Evolutionary conservation across 805 yeast species (phyloP).

Genomic region (Candida parachauliodes): DNA sequence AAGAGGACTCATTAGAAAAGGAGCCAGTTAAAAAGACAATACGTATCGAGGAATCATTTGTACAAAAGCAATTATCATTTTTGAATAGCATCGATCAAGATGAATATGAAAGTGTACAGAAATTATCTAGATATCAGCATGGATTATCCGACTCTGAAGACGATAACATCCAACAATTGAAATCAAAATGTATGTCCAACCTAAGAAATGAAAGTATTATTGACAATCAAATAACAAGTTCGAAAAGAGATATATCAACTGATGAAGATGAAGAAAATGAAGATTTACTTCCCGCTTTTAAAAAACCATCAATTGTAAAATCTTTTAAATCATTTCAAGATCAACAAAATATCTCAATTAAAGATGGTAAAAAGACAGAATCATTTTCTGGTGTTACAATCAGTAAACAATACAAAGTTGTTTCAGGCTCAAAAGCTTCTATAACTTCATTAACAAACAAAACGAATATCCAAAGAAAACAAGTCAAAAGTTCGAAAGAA

Average conservation of each 20-base stretch:
- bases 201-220: conserved; percentile 22
- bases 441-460: conserved; percentile 49
- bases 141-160: conserved; percentile 35
- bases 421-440: conserved; percentile 54
- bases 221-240: conserved; percentile 4
- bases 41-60: conserved; percentile 50
- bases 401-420: conserved; percentile 51
- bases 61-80: conserved; percentile 54
- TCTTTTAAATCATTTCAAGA: conserved; percentile 42
- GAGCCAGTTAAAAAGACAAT: conserved; percentile 28
- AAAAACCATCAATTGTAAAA: conserved; percentile 44
- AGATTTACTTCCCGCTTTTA: conserved; percentile 36
- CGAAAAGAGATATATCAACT: conserved; percentile 14
- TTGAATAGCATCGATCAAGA: conserved; percentile 34
- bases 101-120: conserved; percentile 30
- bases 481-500: conserved; percentile 23
- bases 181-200: conserved; percentile 35
- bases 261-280: conserved; percentile 31
- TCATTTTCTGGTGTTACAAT: conserved; percentile 47
- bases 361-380: conserved; percentile 26
- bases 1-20: conserved; percentile 14
- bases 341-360: conserved; percentile 37
- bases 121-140: conserved; percentile 32
- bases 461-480: conserved; percentile 17
- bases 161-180: conserved; percentile 46